Base-by-base conservation (phyloP, 306 rosid genomes). In the Trifolium subterraneum region DNA sequence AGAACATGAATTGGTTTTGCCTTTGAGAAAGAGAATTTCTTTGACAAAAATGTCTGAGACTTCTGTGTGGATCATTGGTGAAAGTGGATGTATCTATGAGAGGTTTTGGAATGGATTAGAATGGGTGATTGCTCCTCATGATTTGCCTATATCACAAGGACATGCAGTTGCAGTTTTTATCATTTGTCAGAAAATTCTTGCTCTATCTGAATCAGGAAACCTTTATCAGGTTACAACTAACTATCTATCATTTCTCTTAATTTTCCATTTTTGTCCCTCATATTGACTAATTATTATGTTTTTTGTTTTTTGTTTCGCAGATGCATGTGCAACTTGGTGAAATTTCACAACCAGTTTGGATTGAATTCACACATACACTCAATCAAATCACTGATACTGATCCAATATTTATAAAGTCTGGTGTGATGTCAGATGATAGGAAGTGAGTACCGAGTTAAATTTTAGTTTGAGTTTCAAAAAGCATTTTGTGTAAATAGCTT, bases 51-150 rank as follows among this genome's bases (percentile, higher is more conserved):
- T 93, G 86, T 88, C 92, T 29, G 96, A 87, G 47, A 77, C 82
- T 52, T 91, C 97, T n/a, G 66, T 89, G 47, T 93, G 97, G 98
- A 66, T 93, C 68, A 93, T 89, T 72, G 94, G 94, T 72, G 89
- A 83, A 79, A 93, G 97, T 85, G 98, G 98, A 3, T 88, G 88
- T 7, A 93, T 93, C 56, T 91, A 87, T 79, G 98, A 93, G 91
- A 91, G 97, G 86, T 89, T 88, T 80, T 93, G 97, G 98, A 93
- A 93, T 87, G 97, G 94, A 70, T 80, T 89, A n/a, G 96, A 91
- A 79, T 93, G 98, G 97, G 94, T 88, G 44, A 39, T 88, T 52
- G 92, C 96, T 64, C 96, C 98, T 19, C 97, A 93, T 82, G 97
- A 89, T 66, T 86, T 93, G 16, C 98, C 96, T 35, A 5, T 84